Evolutionary conservation across 345 rosid genomes (phyloP).

Genomic region (Toxicodendron radicans): DNA sequence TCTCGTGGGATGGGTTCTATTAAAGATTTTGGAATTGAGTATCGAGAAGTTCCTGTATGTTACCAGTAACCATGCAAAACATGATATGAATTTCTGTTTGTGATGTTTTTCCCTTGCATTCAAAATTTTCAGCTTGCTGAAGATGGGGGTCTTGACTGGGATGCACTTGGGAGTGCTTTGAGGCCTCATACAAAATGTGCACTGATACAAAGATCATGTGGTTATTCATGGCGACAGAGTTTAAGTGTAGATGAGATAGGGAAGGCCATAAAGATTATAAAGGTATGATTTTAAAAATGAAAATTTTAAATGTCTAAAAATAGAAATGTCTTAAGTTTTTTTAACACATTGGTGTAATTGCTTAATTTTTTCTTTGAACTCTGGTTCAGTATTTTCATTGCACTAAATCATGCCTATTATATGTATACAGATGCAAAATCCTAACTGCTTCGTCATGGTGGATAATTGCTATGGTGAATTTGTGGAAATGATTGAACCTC

Average conservation of each 20-base stretch:
- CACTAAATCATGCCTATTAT: constrained; percentile 3
- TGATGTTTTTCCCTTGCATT: constrained; percentile 9
- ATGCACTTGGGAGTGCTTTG: constrained; percentile 38
- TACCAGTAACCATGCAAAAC: constrained; percentile 11
- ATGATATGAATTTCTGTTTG: neutral
- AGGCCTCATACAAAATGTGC: constrained; percentile 60
- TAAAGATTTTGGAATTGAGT: constrained; percentile 61
- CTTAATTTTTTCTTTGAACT: neutral
- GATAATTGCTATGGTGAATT: constrained; percentile 76
- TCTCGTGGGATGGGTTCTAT: constrained; percentile 55
- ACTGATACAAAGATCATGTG: constrained; percentile 63
- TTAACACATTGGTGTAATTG: neutral
- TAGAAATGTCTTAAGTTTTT: neutral
- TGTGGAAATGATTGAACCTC: constrained; percentile 60
- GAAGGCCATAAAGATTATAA: constrained; percentile 55
- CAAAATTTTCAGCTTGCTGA: constrained; percentile 45
- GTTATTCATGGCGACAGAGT: constrained; percentile 67
- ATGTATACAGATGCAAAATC: constrained; percentile 50
- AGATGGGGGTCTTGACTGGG: constrained; percentile 62
- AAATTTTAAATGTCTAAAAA: neutral
- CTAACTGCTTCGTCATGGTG: constrained; percentile 61
- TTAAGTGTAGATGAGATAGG: constrained; percentile 59
- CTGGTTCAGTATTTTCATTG: neutral
- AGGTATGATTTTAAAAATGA: constrained; percentile 33
- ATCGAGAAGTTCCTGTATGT: constrained; percentile 62